Evolutionary conservation across 1,284 basidiomycete species (phyloP).

Genomic region (Pseudozyma sp.): DNA sequence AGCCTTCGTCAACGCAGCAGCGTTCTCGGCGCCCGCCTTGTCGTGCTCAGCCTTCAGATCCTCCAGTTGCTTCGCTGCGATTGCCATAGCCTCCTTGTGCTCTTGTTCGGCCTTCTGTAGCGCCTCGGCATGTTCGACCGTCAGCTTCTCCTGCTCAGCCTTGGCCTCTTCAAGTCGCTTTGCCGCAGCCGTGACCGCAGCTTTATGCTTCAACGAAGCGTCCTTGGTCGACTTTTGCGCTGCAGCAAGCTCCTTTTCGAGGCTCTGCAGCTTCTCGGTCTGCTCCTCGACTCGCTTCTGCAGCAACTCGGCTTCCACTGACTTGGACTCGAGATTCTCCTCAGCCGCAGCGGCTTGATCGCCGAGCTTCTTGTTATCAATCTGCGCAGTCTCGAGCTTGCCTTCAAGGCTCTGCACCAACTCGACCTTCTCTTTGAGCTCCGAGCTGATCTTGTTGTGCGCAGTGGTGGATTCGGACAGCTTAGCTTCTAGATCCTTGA

Average conservation of each 20-base stretch:
- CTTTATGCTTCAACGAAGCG: slow-evolving; percentile 30
- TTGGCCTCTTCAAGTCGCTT: slow-evolving; percentile 9
- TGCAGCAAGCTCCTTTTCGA: slow-evolving; percentile 36
- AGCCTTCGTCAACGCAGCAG: slow-evolving; percentile 2
- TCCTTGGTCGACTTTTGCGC: slow-evolving; percentile 35
- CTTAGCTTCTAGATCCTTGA: slow-evolving; percentile 22
- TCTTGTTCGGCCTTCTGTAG: slow-evolving; percentile 8
- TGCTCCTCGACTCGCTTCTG: slow-evolving; percentile 25
- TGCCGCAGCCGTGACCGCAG: slow-evolving; percentile 20
- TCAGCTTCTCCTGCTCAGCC: background rate
- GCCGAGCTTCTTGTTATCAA: slow-evolving; percentile 18
- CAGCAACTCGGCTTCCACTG: slow-evolving; percentile 17
- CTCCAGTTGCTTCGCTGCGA: slow-evolving; percentile 13
- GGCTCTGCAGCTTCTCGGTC: slow-evolving; percentile 13
- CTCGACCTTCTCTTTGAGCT: slow-evolving; percentile 19
- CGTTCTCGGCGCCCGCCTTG: slow-evolving; percentile 10
- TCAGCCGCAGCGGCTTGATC: slow-evolving; percentile 27
- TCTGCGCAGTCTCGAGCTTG: slow-evolving; percentile 19
- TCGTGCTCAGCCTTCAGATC: slow-evolving; percentile 17
- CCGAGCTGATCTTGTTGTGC: slow-evolving; percentile 8
- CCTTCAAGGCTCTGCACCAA: slow-evolving; percentile 16
- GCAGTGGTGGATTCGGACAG: slow-evolving; percentile 15
- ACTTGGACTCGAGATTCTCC: slow-evolving; percentile 21
- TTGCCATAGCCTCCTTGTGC: slow-evolving; percentile 8
- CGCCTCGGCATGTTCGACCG: slow-evolving; percentile 20